These are phyloP conservation scores for Aurantiochytrium sp. DNA, from an alignment of 108 stramenopile species.

Conservation along the genomic window DNA sequence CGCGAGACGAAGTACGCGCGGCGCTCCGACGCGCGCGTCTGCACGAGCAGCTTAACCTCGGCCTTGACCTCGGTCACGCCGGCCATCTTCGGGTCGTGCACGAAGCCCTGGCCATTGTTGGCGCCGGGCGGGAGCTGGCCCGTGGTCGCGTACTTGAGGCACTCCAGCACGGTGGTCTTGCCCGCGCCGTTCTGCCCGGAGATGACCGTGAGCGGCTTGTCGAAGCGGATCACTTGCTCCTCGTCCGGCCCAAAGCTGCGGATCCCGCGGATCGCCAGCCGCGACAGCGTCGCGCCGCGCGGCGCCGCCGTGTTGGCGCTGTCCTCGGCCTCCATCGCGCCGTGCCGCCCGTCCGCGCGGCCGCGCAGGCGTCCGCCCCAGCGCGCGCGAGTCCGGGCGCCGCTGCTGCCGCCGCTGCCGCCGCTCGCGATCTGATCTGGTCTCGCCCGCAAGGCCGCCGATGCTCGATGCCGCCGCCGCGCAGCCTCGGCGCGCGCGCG, in stretches of 20 bases:
- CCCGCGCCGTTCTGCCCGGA: slow-evolving; percentile 80
- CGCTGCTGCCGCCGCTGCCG: too few relatives aligned
- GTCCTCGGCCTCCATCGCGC: background rate
- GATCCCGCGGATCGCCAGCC: slow-evolving; percentile 90
- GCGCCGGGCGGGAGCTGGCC: slow-evolving; percentile 87
- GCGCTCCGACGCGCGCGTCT: slow-evolving; percentile 56
- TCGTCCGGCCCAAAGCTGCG: slow-evolving; percentile 90
- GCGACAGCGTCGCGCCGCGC: slow-evolving; percentile 40
- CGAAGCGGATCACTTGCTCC: slow-evolving; percentile 85
- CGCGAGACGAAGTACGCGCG: slow-evolving; percentile 78
- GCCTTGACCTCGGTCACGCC: slow-evolving; percentile 56
- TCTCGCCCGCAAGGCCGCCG: too few relatives aligned
- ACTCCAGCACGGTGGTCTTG: slow-evolving; percentile 98
- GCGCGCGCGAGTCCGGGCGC: too few relatives aligned
- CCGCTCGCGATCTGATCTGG: too few relatives aligned
- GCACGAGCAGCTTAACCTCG: slow-evolving; percentile 72
- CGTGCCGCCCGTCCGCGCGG: too few relatives aligned
- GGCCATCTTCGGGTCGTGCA: slow-evolving; percentile 80
- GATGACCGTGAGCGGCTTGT: slow-evolving; percentile 94
- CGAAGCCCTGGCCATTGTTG: slow-evolving; percentile 78
- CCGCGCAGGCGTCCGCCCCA: too few relatives aligned
- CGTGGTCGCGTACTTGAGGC: slow-evolving; percentile 91
- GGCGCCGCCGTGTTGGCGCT: background rate
- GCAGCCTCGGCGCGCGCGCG: too few relatives aligned
- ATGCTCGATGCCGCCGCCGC: too few relatives aligned